Evolutionary conservation across 768 basidiomycete genomes (phyloP), one percentile per base, ranked within the genome.

Genomic region (Pleurotus platypus): DNA sequence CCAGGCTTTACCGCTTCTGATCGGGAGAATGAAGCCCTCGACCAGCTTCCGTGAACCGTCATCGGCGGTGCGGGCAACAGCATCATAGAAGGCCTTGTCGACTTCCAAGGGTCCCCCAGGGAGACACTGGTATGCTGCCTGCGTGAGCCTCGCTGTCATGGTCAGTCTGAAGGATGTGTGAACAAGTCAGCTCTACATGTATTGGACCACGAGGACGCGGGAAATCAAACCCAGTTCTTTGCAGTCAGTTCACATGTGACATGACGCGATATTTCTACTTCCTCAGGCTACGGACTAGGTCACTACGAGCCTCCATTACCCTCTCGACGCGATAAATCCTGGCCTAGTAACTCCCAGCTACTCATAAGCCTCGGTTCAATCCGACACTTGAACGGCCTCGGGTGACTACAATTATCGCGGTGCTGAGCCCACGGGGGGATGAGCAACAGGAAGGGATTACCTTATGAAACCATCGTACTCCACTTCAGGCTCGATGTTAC

Each of bases 311-410:
- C 9, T 27, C 16, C 30, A 22, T 5, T 12, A 24, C 37, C 53
- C n/a, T n/a, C n/a, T n/a, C n/a, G n/a, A n/a, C n/a, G n/a, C n/a
- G n/a, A n/a, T n/a, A n/a, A n/a, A n/a, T n/a, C n/a, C 39, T 55
- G 15, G 18, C 24, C 26, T n/a, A 55, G 15, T 11, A 13, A 20
- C 40, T 42, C 53, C n/a, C 12, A 16, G 27, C 18, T 20, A 65
- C 78, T 80, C 1, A 49, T 22, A 22, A 57, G 46, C 18, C 57
- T 49, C 15, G 57, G 40, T 43, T 60, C 20, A 24, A 57, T 40
- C 5, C 22, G 11, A 24, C 53, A 55, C 37, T 24, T 26, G 53
- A 55, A 55, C 2, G 53, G 53, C 15, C 53, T 15, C 16, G 53
- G 53, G 18, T 55, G 53, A 40, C 53, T 45, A 12, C 7, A 15